These are phyloP conservation scores for Penicillium oxalicum DNA, from an alignment of 2,329 filamentous ascomycete genomes.

Conservation along the genomic window DNA sequence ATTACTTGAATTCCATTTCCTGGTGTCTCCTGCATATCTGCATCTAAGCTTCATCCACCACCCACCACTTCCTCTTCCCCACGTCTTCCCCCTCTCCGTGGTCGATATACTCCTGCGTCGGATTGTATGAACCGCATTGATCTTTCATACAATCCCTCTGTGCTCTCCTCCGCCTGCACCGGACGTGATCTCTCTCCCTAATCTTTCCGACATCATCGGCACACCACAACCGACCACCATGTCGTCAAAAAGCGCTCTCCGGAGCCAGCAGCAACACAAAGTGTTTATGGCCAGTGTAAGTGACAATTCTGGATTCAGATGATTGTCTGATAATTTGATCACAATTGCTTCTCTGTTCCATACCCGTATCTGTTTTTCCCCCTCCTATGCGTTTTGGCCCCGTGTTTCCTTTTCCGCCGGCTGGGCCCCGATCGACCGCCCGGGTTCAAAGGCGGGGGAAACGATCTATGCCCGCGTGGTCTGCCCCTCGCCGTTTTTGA, in stretches of 20 bases:
- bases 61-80: not conserved
- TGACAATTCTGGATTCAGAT: constrained; percentile 1
- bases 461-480: not conserved
- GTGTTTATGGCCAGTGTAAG: constrained; percentile 23
- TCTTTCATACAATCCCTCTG: not conserved
- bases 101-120: not conserved
- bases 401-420: not conserved
- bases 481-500: not conserved
- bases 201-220: constrained; percentile 15
- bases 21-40: not conserved
- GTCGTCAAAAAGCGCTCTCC: constrained; percentile 17
- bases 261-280: constrained; percentile 19
- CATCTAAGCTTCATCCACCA: not conserved
- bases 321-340: not conserved
- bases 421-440: constrained; percentile 4
- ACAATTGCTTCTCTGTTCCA: not conserved
- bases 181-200: constrained; percentile 14
- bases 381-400: not conserved
- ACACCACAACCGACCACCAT: constrained; percentile 9
- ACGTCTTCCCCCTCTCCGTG: not conserved
- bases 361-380: not conserved
- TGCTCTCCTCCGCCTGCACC: constrained; percentile 9
- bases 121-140: constrained; percentile 9
- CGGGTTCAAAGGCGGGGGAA: constrained; percentile 5
- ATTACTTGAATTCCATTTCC: not conserved